phyloP scores from a whole-genome alignment of 306 rosid species.

The Herpetospermum pedunculosum region DNA sequence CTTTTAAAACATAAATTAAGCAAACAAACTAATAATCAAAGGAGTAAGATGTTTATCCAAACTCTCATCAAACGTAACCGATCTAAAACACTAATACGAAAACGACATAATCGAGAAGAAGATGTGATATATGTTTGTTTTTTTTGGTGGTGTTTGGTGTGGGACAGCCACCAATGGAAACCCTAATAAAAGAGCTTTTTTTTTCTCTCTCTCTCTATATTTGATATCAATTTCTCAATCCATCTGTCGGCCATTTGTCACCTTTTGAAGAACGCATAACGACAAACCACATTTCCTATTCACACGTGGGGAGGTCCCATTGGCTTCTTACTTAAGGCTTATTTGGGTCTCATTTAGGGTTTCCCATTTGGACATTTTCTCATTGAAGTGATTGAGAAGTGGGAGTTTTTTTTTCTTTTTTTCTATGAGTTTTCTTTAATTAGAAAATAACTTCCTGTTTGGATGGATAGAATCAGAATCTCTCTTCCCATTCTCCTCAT shows the following conservation, averaged over 20 bases:
- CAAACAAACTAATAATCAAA: too few relatives aligned
- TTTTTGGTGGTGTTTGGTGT: not conserved
- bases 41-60: not conserved
- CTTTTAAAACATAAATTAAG: too few relatives aligned
- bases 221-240: slow-evolving; percentile 9
- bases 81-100: not conserved
- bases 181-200: not conserved
- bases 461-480: slow-evolving; percentile 5
- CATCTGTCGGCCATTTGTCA: slow-evolving; percentile 37
- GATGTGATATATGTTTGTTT: not conserved
- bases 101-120: not conserved
- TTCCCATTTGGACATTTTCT: not conserved
- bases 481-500: not conserved
- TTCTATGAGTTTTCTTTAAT: not conserved
- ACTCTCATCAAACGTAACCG: not conserved
- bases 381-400: slow-evolving; percentile 1
- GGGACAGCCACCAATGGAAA: not conserved
- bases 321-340: slow-evolving; percentile 9
- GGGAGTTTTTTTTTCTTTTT: not conserved
- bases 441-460: not conserved
- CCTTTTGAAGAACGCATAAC: not conserved
- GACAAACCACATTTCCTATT: slow-evolving; percentile 3
- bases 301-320: slow-evolving; percentile 14
- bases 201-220: not conserved
- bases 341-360: slow-evolving; percentile 10